Evolutionary conservation across 345 rosid species (phyloP).

Genomic region (Gossypium ekmanianum): DNA sequence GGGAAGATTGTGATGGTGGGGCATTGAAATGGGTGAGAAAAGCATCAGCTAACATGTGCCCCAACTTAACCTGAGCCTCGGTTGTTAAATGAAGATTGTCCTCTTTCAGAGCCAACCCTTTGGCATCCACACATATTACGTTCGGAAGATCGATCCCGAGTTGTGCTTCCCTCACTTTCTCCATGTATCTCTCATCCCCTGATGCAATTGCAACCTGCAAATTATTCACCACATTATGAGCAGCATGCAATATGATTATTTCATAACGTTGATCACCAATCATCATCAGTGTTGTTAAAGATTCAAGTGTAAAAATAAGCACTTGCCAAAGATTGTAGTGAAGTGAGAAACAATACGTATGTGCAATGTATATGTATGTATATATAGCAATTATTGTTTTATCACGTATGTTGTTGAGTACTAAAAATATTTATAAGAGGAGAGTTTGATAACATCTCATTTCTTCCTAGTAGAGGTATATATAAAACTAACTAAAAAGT

Average conservation of each 20-base stretch:
- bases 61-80: slow-evolving; percentile 60
- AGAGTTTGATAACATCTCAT: no score
- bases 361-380: no score
- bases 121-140: slow-evolving; percentile 70
- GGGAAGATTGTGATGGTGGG: neutral
- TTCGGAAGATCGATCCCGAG: slow-evolving; percentile 45
- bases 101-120: slow-evolving; percentile 61
- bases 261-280: neutral
- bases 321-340: no score
- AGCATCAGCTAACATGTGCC: slow-evolving; percentile 61
- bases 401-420: no score
- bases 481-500: no score
- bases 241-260: neutral
- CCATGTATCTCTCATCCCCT: slow-evolving; percentile 56
- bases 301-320: no score
- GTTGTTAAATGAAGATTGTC: slow-evolving; percentile 82
- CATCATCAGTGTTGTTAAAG: no score
- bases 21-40: slow-evolving; percentile 38
- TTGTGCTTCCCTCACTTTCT: slow-evolving; percentile 74
- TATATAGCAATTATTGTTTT: no score
- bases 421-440: no score
- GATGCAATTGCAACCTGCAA: slow-evolving; percentile 74
- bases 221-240: neutral
- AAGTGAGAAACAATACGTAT: no score
- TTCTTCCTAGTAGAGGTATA: no score